Base-by-base conservation (phyloP, 1,139 yeast species). In the Eremothecium gossypii region DNA sequence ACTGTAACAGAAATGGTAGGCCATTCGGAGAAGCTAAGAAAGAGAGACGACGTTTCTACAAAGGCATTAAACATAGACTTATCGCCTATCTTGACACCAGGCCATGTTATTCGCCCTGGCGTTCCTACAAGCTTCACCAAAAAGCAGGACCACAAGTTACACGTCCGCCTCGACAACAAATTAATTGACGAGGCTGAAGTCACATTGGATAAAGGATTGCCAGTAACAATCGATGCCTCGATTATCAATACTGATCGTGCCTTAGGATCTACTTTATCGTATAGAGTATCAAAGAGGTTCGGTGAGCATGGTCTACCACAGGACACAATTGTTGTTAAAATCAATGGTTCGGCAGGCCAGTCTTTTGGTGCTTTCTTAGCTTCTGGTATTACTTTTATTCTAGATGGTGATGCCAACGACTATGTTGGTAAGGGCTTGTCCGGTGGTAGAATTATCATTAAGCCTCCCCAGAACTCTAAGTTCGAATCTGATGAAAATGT, bases 1-100 rank as follows among this genome's bases (percentile, higher is more conserved):
- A 86, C 95, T 43, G 78, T 91, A 61, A 89, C 86, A 61, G 98
- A 91, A 69, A 91, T 91, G 98, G 89, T 91, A 55, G 98, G 98
- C 58, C 86, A 83, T 62, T 84, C 97, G 38, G 98, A 91, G 69
- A 84, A 79, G 66, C 76, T 91, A 61, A 73, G 68, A 57, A 94
- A 87, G 44, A 74, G 95, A 57, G 95, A 85, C 50, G 93, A 86
- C 58, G 78, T 93, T 58, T 84, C 79, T 62, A 80, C 93, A 50
- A 91, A 91, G 77, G 87, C 91, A 51, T 86, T 89, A 45, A 85
- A 85, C 69, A 76, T 91, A 55, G 97, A 91, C 61, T 71, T 91
- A 61, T 76, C 93, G 38, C 96, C 97, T 52, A 81, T 91, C 51
- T 76, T 91, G 61, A 91, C 97, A 36, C 98, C 98, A 17, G 97